Percentiles rank a stretch among this genome's conserved stretches.
These are phyloP conservation scores for Marasmius fiardii DNA, from an alignment of 1,284 basidiomycete species.

Conservation along the genomic window DNA sequence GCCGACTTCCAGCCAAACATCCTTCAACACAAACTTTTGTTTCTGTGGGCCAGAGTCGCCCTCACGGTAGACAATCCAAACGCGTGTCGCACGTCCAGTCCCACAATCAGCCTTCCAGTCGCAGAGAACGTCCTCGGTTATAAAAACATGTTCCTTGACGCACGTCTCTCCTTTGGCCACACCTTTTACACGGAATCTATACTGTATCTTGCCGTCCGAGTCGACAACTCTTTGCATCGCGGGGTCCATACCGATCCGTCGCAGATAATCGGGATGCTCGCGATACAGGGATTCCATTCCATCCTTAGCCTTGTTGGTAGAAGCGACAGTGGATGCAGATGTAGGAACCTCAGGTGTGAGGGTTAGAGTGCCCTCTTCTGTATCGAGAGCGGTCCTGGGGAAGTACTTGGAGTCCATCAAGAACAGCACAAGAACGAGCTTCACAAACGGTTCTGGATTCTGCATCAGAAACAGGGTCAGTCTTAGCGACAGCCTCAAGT, in stretches of 20 bases:
- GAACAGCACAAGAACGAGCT: not conserved
- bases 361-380: no score
- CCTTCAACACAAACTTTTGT: slow-evolving; percentile 1
- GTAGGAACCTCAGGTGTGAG: not conserved
- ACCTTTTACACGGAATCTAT: not conserved
- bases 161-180: no score
- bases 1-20: slow-evolving; percentile 4
- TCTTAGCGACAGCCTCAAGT: no score
- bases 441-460: not conserved
- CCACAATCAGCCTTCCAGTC: slow-evolving; percentile 2
- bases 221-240: not conserved
- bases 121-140: not conserved
- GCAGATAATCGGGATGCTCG: not conserved
- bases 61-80: not conserved
- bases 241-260: not conserved
- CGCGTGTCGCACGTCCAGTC: slow-evolving; percentile 1
- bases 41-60: not conserved
- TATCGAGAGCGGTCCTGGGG: no score
- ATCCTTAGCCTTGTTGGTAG: not conserved
- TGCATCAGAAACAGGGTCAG: not conserved
- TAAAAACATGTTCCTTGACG: not conserved
- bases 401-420: not conserved
- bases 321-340: no score
- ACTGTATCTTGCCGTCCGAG: not conserved
- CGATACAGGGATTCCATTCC: not conserved